These are phyloP conservation scores for Aureobasidium sp. DNA, from an alignment of 2,329 filamentous ascomycete species.

Conservation along the genomic window DNA sequence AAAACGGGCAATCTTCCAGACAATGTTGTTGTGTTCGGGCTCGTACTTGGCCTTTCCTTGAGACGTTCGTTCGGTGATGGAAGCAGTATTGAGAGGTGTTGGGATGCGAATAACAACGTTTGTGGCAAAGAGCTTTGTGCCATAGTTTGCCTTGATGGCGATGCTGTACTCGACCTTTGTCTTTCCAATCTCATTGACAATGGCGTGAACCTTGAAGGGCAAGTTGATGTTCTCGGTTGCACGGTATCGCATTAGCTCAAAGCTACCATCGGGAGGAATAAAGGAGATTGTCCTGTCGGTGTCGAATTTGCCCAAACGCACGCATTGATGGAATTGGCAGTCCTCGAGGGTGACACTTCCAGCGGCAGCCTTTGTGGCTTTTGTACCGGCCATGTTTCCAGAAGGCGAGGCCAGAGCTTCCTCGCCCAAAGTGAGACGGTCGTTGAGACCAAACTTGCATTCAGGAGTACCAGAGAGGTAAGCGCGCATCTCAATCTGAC, in stretches of 20 bases:
- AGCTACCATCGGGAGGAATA: conserved; percentile 92
- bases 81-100: conserved; percentile 91
- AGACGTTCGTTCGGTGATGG: conserved; percentile 83
- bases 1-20: conserved; percentile 99
- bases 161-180: conserved; percentile 99
- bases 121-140: conserved; percentile 90
- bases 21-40: conserved; percentile 93
- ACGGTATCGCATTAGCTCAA: conserved; percentile 97
- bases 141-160: conserved; percentile 94
- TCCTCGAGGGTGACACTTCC: conserved; percentile 94
- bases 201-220: conserved; percentile 97
- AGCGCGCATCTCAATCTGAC: conserved; percentile 97
- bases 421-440: conserved; percentile 79
- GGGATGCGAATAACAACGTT: conserved; percentile 93
- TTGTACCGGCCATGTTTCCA: conserved; percentile 70
- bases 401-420: conserved; percentile 52
- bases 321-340: conserved; percentile 98
- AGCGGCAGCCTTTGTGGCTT: conserved; percentile 89
- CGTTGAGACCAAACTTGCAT: conserved; percentile 98
- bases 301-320: conserved; percentile 95
- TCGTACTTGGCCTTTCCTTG: conserved; percentile 99
- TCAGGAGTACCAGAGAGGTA: conserved; percentile 95
- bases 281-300: conserved; percentile 95
- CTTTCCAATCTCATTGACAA: conserved; percentile 94
- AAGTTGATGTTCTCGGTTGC: conserved; percentile 98